Evolutionary conservation across 148 eudicot genomes (phyloP), one percentile per base, ranked within the genome.

Genomic region (Polygonum aviculare): DNA sequence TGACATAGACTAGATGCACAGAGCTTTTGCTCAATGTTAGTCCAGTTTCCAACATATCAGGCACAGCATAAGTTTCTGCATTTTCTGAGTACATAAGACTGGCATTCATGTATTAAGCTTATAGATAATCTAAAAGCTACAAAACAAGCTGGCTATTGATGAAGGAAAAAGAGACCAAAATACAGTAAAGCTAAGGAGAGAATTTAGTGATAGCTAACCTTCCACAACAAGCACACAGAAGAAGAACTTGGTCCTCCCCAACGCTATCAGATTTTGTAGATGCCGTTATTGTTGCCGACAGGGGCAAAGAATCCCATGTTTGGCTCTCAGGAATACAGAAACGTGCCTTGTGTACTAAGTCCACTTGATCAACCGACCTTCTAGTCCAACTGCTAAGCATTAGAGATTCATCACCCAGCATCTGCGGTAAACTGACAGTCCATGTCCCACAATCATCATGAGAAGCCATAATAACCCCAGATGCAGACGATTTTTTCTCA

Each of bases 361-460:
- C 78, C 78, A 78, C 78, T 50, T 72, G 79, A 83, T 90, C 93
- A 75, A 95, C 96, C 40, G 82, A 81, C 85, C 93, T 87, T 89
- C 85, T 85, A 76, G 81, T 85, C 98, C 98, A 94, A 57, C 73
- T 73, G 79, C 80, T 77, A 52, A 77, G 62, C 62, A 59, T 59
- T 18, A 54, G 69, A 19, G 54, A 49, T 49, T 79, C 69, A 79
- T 75, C 75, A 80, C 48, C 83, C n/a, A 76, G 77, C 49, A 74
- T 65, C 65, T 79, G 76, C 63, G 84, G 76, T 44, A 87, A 80
- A 55, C 78, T 85, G 62, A 74, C 85, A 78, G 78, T 82, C 98
- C 98, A 94, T 72, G 98, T 92, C 59, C 98, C 98, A 85, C 89
- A 92, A 54, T 88, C 97, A 75, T 79, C 81, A 84, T 94, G 98